phyloP scores from a whole-genome alignment of 257 asterid genomes.

The Salvia miltiorrhiza region DNA sequence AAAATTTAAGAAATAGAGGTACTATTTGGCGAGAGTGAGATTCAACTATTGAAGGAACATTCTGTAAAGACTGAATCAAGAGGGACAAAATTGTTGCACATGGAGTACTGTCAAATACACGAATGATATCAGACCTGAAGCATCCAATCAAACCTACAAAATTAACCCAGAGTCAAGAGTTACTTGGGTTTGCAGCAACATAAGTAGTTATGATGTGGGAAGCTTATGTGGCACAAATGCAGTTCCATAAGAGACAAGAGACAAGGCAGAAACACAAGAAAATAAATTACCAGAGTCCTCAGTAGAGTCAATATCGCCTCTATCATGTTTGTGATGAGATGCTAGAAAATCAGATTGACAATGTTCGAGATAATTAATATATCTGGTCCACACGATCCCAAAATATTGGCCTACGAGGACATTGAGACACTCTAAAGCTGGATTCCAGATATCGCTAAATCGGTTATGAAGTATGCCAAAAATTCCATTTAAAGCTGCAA shows the following conservation, averaged over 20 bases:
- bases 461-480: slow-evolving; percentile 78
- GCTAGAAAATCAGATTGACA: slow-evolving; percentile 52
- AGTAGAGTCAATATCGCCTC: slow-evolving; percentile 26
- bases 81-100: slow-evolving; percentile 46
- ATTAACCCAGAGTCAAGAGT: slow-evolving; percentile 14
- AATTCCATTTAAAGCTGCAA: slow-evolving; percentile 58
- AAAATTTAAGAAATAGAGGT: slow-evolving; percentile 75
- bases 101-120: slow-evolving; percentile 56
- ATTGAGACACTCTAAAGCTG: slow-evolving; percentile 75
- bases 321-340: slow-evolving; percentile 37
- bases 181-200: not conserved
- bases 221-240: too few species aligned
- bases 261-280: not conserved
- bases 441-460: slow-evolving; percentile 62
- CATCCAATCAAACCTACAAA: slow-evolving; percentile 63
- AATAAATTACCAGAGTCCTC: slow-evolving; percentile 43
- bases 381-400: slow-evolving; percentile 62
- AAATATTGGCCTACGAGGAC: slow-evolving; percentile 52
- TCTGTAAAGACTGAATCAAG: slow-evolving; percentile 69
- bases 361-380: slow-evolving; percentile 50
- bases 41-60: slow-evolving; percentile 63
- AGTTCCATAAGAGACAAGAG: slow-evolving; percentile 7
- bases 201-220: too few species aligned
- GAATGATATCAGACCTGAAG: slow-evolving; percentile 41
- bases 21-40: slow-evolving; percentile 62